Percentiles rank a stretch among this genome's conserved stretches.
phyloP scores from a whole-genome alignment of 768 basidiomycete species.

The Lentinula lateritia region DNA sequence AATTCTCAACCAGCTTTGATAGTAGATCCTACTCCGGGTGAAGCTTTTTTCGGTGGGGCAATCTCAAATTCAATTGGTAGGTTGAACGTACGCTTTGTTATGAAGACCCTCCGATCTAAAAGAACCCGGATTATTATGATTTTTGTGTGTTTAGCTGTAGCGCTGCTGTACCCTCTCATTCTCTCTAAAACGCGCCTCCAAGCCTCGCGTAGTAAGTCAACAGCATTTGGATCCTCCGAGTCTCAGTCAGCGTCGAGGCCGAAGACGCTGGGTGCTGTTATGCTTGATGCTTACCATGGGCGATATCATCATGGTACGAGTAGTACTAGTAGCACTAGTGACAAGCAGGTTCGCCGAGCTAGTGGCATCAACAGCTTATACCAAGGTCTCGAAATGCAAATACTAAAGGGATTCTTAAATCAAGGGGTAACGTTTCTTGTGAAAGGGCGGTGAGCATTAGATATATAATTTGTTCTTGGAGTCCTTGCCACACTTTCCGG shows the following conservation, averaged over 20 bases:
- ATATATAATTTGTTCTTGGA: not conserved
- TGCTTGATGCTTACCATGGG: constrained; percentile 29
- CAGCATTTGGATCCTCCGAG: constrained; percentile 26
- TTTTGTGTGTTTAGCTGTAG: constrained; percentile 25
- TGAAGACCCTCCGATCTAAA: too few species aligned
- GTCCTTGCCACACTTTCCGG: not conserved
- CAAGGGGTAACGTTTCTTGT: constrained; percentile 56
- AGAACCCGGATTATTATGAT: too few species aligned
- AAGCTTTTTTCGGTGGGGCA: constrained; percentile 55
- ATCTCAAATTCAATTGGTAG: constrained; percentile 46
- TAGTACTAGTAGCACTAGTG: not conserved
- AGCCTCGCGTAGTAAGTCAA: constrained; percentile 17
- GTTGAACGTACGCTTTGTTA: not conserved
- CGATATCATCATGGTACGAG: not conserved
- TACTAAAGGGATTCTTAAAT: constrained; percentile 48
- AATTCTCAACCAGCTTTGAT: not conserved
- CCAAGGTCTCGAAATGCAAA: constrained; percentile 46
- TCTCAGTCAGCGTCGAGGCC: constrained; percentile 4
- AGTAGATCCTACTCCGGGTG: constrained; percentile 29
- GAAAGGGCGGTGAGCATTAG: constrained; percentile 41
- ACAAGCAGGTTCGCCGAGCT: too few species aligned
- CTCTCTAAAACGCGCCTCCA: constrained; percentile 55
- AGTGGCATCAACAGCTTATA: constrained; percentile 38
- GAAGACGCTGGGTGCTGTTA: constrained; percentile 14
- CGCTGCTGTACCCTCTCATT: constrained; percentile 51